Percentiles rank a stretch among this genome's conserved stretches.
These are phyloP conservation scores for Wakefieldia striispora DNA, from an alignment of 768 basidiomycete genomes.

Conservation along the genomic window DNA sequence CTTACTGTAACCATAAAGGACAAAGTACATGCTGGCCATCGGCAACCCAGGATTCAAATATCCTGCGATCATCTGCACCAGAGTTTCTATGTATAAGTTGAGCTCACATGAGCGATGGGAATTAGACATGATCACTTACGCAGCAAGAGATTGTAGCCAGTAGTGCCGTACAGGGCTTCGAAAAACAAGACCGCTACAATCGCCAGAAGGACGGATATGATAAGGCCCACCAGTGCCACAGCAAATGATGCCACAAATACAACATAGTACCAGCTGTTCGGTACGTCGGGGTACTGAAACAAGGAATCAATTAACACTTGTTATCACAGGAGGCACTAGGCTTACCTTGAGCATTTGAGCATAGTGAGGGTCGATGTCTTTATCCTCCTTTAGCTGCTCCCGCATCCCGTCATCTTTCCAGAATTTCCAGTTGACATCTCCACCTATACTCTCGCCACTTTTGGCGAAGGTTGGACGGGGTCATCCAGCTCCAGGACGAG, in stretches of 20 bases:
- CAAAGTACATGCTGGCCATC: slow-evolving; percentile 45
- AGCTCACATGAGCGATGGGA: not conserved
- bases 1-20: slow-evolving; percentile 47
- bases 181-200: slow-evolving; percentile 50
- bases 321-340: not conserved
- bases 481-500: slow-evolving; percentile 46
- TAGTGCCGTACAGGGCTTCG: slow-evolving; percentile 52
- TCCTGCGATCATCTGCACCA: slow-evolving; percentile 38
- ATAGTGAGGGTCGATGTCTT: slow-evolving; percentile 53
- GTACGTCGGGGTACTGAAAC: slow-evolving; percentile 33
- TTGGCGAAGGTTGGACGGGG: slow-evolving; percentile 29
- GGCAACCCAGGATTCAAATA: slow-evolving; percentile 37
- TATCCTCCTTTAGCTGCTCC: slow-evolving; percentile 32
- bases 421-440: slow-evolving; percentile 40
- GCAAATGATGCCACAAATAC: slow-evolving; percentile 34
- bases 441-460: slow-evolving; percentile 23
- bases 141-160: slow-evolving; percentile 27
- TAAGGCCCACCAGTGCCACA: slow-evolving; percentile 51
- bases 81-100: slow-evolving; percentile 15
- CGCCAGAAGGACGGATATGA: slow-evolving; percentile 53
- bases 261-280: slow-evolving; percentile 33
- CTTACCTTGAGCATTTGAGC: slow-evolving; percentile 47
- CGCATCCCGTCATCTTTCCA: slow-evolving; percentile 25
- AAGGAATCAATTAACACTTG: not conserved
- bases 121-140: slow-evolving; percentile 14